Percentiles rank a stretch among this genome's conserved stretches.
phyloP scores from a whole-genome alignment of 768 basidiomycete species.

The Lyophyllum atratum region DNA sequence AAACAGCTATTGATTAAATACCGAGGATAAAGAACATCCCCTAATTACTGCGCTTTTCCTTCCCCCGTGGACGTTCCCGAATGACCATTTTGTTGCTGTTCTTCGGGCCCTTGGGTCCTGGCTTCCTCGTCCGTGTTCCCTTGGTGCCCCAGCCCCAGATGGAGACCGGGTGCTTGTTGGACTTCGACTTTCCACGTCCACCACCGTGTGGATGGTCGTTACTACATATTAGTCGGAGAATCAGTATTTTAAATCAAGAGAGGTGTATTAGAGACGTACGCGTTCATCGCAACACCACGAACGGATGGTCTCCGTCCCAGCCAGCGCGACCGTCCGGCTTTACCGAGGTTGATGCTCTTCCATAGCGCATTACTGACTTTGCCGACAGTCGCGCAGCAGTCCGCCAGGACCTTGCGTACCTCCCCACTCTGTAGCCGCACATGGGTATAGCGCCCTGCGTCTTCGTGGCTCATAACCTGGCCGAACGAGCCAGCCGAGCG shows the following conservation, averaged over 20 bases:
- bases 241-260: not conserved
- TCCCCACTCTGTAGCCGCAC: slow-evolving; percentile 92
- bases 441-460: slow-evolving; percentile 70
- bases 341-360: slow-evolving; percentile 83
- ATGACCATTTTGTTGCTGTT: slow-evolving; percentile 87
- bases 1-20: slow-evolving; percentile 11
- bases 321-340: slow-evolving; percentile 90
- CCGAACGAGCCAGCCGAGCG: slow-evolving; percentile 89
- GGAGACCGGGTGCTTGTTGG: slow-evolving; percentile 90
- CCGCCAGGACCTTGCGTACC: slow-evolving; percentile 79
- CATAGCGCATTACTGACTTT: slow-evolving; percentile 90
- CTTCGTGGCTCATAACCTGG: slow-evolving; percentile 78
- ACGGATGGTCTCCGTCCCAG: slow-evolving; percentile 83
- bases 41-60: slow-evolving; percentile 48
- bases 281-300: slow-evolving; percentile 97
- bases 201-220: slow-evolving; percentile 95
- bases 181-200: slow-evolving; percentile 97
- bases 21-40: slow-evolving; percentile 10
- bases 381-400: slow-evolving; percentile 88
- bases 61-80: slow-evolving; percentile 80
- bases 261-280: slow-evolving; percentile 49
- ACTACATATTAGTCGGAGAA: slow-evolving; percentile 35
- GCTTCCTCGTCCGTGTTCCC: slow-evolving; percentile 90
- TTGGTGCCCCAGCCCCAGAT: slow-evolving; percentile 93
- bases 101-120: slow-evolving; percentile 89